Evolutionary conservation across 495 filamentous ascomycete genomes (phyloP), one percentile per base, ranked within the genome.

Genomic region (Aspergillus nanangensis): DNA sequence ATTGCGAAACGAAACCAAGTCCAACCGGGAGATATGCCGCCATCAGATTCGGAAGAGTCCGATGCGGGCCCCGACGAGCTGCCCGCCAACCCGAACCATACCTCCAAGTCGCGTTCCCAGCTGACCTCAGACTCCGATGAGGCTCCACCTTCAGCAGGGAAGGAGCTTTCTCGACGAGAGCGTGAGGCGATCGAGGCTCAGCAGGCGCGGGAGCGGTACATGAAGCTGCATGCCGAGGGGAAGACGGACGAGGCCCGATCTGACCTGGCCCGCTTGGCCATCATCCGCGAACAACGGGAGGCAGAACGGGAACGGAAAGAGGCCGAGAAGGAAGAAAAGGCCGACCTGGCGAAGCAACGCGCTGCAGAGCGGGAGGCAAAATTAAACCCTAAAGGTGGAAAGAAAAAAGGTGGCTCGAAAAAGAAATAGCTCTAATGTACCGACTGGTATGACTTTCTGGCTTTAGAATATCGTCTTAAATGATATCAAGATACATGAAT

Each of bases 221-320:
- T 85, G 77, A 96, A 96, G 75, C 62, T 97, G 53, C 93, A 98
- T 56, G 89, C 89, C 45, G 89, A 89, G 55, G 93, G 93, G 44
- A 96, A 96, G 78, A 96, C 93, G 31, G 94, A 98, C 44, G 88
- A 97, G 74, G 93, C 92, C 17, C 86, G 85, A 54, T 83, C 89
- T n/a, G 93, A 98, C 74, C 55, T 97, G 57, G 93, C 87, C 40
- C 74, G 93, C 42, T 62, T 98, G 60, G 78, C 71, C 53, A 56
- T 91, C 41, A 87, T 98, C 45, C 76, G 83, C 19, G 87, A 95
- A 76, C 83, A 86, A 73, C 77, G 93, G 27, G 93, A 93, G 62
- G 83, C 84, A 21, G 92, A 95, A 61, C 79, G 88, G 55, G 83
- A 66, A 62, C 76, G 76, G 69, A 91, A 91, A 76, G 79, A 81